Evolutionary conservation across 768 basidiomycete genomes (phyloP), one percentile per base, ranked within the genome.

Genomic region (Leccinum subtestaceum): DNA sequence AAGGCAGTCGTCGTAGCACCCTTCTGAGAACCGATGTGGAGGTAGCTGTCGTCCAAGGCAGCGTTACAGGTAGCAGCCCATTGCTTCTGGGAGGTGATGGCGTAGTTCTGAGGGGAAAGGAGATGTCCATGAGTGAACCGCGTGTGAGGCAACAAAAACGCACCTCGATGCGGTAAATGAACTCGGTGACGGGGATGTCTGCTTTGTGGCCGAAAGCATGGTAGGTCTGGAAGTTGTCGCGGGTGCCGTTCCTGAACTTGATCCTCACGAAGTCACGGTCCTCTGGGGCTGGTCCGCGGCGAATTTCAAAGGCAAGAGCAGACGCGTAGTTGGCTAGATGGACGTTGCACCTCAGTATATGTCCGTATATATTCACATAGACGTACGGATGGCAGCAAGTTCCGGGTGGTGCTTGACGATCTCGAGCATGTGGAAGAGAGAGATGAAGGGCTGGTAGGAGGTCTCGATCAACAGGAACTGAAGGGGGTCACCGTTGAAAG

Each of bases 391-490:
- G 45, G 78, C 84, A 52, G 76, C 73, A 63, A 87, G 72, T 55
- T 87, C 81, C 1, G 88, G 87, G 69, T 84, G 74, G 27, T 80
- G 74, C 60, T 81, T 76, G 63, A 74, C 64, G 57, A 88, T 75
- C 57, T 88, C 89, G 19, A 90, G 84, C 73, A 89, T 82, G 70
- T 86, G 84, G 83, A 95, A 89, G 72, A 95, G 80, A 4, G 91
- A 93, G 67, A 94, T 86, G 83, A 95, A 92, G 13, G 93, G 87
- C 73, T 94, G 93, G 79, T 95, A 95, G 62, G 90, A 89, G 15
- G 87, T 86, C 75, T 90, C 84, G 64, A 91, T 79, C 63, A 93
- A 71, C 73, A 88, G 78, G 75, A 95, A 81, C 66, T 90, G 87
- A 53, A 94, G 83, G 48, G 90, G 87, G 75, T 91, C 87, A 61